Evolutionary conservation across 768 basidiomycete species (phyloP).

Genomic region (Russula foetens): DNA sequence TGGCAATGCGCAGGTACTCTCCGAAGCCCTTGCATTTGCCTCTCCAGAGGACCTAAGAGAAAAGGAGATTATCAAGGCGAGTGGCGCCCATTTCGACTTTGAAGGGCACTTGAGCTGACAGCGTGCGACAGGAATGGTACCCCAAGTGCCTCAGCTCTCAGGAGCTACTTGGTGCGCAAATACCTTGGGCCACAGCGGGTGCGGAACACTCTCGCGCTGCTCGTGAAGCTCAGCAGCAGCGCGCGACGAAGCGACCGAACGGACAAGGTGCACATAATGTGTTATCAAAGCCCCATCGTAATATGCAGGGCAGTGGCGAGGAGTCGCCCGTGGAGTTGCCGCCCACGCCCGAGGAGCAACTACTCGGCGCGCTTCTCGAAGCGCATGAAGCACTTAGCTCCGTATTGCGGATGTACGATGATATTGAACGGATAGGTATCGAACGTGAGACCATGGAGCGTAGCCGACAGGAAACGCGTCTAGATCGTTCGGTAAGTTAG

Average conservation of each 20-base stretch:
- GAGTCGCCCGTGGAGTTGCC: constrained; percentile 41
- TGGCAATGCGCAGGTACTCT: constrained; percentile 70
- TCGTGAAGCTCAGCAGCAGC: constrained; percentile 14
- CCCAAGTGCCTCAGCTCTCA: constrained; percentile 71
- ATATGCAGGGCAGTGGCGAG: constrained; percentile 8
- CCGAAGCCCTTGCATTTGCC: constrained; percentile 60
- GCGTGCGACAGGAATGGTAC: constrained; percentile 65
- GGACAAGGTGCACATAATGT: not conserved
- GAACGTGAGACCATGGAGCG: constrained; percentile 58
- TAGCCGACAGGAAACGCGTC: constrained; percentile 57
- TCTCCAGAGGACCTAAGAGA: constrained; percentile 60
- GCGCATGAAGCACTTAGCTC: constrained; percentile 67
- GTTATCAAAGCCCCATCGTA: not conserved
- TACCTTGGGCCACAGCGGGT: constrained; percentile 82
- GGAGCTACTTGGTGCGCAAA: constrained; percentile 79
- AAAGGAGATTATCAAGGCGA: constrained; percentile 59
- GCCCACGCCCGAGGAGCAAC: constrained; percentile 61
- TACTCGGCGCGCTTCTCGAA: constrained; percentile 62
- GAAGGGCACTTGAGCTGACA: not conserved
- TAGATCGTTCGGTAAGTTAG: constrained; percentile 55
- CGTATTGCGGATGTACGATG: constrained; percentile 67
- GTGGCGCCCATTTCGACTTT: constrained; percentile 19
- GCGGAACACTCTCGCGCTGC: constrained; percentile 58
- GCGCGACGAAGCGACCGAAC: constrained; percentile 11
- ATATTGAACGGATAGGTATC: constrained; percentile 57